These are phyloP conservation scores for Boletus sp. DNA, from an alignment of 768 basidiomycete species.

Conservation along the genomic window DNA sequence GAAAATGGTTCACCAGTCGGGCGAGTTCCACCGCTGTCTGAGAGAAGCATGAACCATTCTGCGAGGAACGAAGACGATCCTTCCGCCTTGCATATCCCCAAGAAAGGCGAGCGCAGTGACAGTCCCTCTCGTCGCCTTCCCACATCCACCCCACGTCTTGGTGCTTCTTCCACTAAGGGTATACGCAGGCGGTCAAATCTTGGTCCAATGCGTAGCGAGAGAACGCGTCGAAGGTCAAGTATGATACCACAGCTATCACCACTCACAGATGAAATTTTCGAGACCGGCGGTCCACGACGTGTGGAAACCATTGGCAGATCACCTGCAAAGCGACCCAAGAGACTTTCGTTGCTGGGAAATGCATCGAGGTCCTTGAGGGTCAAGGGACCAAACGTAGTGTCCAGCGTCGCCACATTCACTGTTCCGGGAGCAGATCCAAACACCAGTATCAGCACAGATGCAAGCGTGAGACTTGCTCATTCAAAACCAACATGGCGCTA, in stretches of 20 bases:
- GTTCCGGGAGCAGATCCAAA: conserved; percentile 42
- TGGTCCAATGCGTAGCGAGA: conserved; percentile 74
- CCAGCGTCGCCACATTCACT: conserved; percentile 31
- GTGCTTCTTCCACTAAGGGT: conserved; percentile 37
- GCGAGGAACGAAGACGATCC: conserved; percentile 24
- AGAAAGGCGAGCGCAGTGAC: conserved; percentile 34
- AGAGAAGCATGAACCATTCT: conserved; percentile 62
- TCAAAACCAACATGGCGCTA: conserved; percentile 60
- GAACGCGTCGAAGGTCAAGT: conserved; percentile 72
- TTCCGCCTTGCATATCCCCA: conserved; percentile 31
- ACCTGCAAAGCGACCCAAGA: conserved; percentile 59
- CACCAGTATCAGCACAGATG: conserved; percentile 41
- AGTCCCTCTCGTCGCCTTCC: conserved; percentile 55
- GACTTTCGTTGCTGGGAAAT: conserved; percentile 51
- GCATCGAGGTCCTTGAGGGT: conserved; percentile 35
- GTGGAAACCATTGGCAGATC: conserved; percentile 43
- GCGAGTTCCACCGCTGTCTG: conserved; percentile 48
- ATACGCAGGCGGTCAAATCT: conserved; percentile 67
- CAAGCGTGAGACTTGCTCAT: conserved; percentile 42
- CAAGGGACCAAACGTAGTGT: conserved; percentile 33
- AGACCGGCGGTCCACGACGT: conserved; percentile 39
- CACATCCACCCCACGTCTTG: conserved; percentile 40
- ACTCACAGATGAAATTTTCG: conserved; percentile 35
- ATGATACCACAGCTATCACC: conserved; percentile 70
- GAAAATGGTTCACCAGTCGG: conserved; percentile 46